Percentiles rank a stretch among this genome's conserved stretches.
These are phyloP conservation scores for Phytopythium aichiense DNA, from an alignment of 352 stramenopile species.

Conservation along the genomic window DNA sequence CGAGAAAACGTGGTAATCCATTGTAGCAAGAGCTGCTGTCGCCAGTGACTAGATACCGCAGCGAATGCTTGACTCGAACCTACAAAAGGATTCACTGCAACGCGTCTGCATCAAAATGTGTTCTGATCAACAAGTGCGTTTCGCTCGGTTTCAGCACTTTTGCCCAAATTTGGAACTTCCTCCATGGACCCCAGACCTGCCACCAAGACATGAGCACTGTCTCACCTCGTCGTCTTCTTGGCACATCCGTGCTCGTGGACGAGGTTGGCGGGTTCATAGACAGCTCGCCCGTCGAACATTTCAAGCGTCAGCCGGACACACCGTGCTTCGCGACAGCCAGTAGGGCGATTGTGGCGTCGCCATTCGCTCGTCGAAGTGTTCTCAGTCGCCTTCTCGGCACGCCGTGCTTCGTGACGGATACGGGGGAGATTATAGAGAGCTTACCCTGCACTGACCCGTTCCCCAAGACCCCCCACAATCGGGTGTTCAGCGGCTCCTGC, in stretches of 20 bases:
- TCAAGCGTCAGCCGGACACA: not conserved
- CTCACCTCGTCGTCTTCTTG: not conserved
- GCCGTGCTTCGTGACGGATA: constrained; percentile 2
- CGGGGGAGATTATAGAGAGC: not conserved
- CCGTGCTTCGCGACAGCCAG: constrained; percentile 1
- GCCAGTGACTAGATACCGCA: too few relatives aligned
- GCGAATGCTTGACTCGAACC: too few relatives aligned
- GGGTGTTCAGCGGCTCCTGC: not conserved
- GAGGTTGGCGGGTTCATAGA: not conserved
- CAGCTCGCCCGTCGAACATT: not conserved
- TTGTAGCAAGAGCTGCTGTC: too few relatives aligned
- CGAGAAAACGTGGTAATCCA: too few relatives aligned
- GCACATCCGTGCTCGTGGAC: not conserved
- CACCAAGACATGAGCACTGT: not conserved
- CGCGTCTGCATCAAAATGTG: too few relatives aligned
- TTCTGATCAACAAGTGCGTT: too few relatives aligned
- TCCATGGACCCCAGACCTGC: not conserved
- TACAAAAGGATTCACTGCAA: too few relatives aligned
- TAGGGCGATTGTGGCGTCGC: not conserved
- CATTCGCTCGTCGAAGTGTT: not conserved
- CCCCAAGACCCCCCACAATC: not conserved
- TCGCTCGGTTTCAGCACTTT: too few relatives aligned
- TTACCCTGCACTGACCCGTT: not conserved
- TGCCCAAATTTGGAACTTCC: not conserved
- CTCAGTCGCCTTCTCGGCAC: not conserved